Base-by-base conservation (phyloP, 805 yeast genomes). In the Starmerella vitae region DNA sequence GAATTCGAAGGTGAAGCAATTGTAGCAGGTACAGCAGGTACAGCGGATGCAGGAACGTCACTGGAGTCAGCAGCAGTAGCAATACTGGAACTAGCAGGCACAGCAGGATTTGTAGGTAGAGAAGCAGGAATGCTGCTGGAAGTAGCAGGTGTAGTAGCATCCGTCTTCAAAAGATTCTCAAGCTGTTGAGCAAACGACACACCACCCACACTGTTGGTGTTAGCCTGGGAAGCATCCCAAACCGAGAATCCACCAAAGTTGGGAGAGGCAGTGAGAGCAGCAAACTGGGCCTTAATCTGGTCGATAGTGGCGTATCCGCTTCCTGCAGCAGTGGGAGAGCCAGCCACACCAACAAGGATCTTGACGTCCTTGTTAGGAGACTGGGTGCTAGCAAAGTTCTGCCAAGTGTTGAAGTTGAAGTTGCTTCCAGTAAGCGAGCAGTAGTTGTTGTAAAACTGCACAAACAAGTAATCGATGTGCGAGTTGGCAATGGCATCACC, bases 391-490 rank as follows among this genome's bases (percentile, higher is more conserved):
- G 88, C 91, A 55, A 57, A 82, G 22, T 67, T 57, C 24, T 67
- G 64, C 94, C 94, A 84, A 22, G 80, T 70, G 46, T 76, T 78
- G 70, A 72, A 73, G 59, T 74, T 75, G 68, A 83, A 85, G 30
- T 49, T 40, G 24, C 37, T 43, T 19, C 49, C 44, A 13, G 42
- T 36, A 13, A 43, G 37, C 34, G 70, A 61, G 60, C 93, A 81
- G 55, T 76, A 68, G 62, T 85, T 85, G 71, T 85, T 85, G 69
- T 84, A 85, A 63, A 84, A 85, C 63, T 84, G 94, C 47, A 86
- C 68, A 55, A 81, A 83, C 5, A 83, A 78, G 58, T 74, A 83
- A 60, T 85, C 94, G 48, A 85, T 65, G 28, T 71, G 65, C 9
- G 82, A 74, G 42, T 66, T 72, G 46, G 76, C 77, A 52, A 80